Conservation (phyloP, 2,329 filamentous ascomycete genomes). For the Cladosporium sp. region DNA sequence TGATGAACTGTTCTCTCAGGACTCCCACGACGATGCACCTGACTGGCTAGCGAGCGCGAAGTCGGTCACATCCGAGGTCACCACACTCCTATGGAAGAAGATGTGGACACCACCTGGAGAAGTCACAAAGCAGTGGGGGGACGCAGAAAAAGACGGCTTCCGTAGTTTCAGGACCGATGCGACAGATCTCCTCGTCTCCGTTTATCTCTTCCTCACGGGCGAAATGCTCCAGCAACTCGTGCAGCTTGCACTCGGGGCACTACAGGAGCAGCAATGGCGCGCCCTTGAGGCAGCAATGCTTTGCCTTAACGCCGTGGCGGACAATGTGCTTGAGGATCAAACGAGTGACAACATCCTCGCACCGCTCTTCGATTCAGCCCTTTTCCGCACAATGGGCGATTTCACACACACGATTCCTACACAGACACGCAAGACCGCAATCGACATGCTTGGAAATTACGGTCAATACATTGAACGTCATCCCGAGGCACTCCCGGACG, state of each 20-base stretch:
- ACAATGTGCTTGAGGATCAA: slow-evolving; percentile 56
- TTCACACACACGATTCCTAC: slow-evolving; percentile 48
- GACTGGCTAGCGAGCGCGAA: slow-evolving; percentile 56
- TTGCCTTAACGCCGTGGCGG: slow-evolving; percentile 61
- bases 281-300: slow-evolving; percentile 49
- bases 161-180: slow-evolving; percentile 70
- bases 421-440: slow-evolving; percentile 60
- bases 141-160: slow-evolving; percentile 61
- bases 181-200: slow-evolving; percentile 67
- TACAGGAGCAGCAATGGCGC: slow-evolving; percentile 41
- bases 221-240: slow-evolving; percentile 44
- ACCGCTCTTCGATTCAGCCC: slow-evolving; percentile 58
- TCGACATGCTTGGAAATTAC: slow-evolving; percentile 65
- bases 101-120: slow-evolving; percentile 52
- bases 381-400: slow-evolving; percentile 46
- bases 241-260: slow-evolving; percentile 35
- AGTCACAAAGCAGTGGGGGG: slow-evolving; percentile 59
- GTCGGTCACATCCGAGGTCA: slow-evolving; percentile 52
- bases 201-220: slow-evolving; percentile 51
- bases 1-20: slow-evolving; percentile 53
- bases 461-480: slow-evolving; percentile 71
- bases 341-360: slow-evolving; percentile 53
- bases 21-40: slow-evolving; percentile 35
- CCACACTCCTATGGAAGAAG: slow-evolving; percentile 25
- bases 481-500: slow-evolving; percentile 59